Conservation (phyloP, 495 filamentous ascomycete genomes). For the Penicillium egyptiacum region DNA sequence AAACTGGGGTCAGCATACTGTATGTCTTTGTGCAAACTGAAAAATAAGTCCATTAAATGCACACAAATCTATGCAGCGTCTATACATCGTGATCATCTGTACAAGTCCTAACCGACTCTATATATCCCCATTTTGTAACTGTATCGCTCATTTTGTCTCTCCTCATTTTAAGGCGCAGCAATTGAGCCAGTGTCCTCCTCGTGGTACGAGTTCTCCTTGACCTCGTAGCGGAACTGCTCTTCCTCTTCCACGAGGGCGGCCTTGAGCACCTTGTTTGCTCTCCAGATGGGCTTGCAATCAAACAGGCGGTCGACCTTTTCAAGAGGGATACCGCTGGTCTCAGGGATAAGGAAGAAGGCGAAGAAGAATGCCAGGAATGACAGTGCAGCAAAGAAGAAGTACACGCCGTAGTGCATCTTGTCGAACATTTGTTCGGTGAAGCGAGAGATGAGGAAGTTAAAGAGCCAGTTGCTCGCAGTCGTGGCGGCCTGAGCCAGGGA, state of each 20-base stretch:
- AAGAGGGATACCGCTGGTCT: conserved; percentile 59
- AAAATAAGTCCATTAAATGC: neutral
- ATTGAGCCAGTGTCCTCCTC: conserved; percentile 18
- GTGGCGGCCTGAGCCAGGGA: conserved; percentile 68
- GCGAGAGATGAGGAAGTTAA: conserved; percentile 70
- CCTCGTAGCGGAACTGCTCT: conserved; percentile 36
- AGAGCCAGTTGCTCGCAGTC: conserved; percentile 71
- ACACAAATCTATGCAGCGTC: neutral
- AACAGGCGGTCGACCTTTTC: conserved; percentile 58
- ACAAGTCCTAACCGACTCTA: neutral
- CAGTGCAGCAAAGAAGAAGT: conserved; percentile 73
- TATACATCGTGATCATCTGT: conserved; percentile 3
- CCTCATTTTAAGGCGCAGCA: neutral
- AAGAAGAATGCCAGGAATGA: conserved; percentile 66
- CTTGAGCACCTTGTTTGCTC: conserved; percentile 46
- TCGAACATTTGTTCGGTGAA: conserved; percentile 76
- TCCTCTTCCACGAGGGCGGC: conserved; percentile 35
- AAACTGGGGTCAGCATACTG: neutral
- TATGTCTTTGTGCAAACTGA: neutral
- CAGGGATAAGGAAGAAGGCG: conserved; percentile 65
- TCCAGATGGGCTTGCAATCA: conserved; percentile 52
- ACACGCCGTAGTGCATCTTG: conserved; percentile 67
- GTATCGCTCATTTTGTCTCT: neutral
- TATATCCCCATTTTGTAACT: neutral
- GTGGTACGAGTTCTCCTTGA: conserved; percentile 29